phyloP scores from a whole-genome alignment of 1,139 yeast species.

The Blastobotrys raffinosifermentans region DNA sequence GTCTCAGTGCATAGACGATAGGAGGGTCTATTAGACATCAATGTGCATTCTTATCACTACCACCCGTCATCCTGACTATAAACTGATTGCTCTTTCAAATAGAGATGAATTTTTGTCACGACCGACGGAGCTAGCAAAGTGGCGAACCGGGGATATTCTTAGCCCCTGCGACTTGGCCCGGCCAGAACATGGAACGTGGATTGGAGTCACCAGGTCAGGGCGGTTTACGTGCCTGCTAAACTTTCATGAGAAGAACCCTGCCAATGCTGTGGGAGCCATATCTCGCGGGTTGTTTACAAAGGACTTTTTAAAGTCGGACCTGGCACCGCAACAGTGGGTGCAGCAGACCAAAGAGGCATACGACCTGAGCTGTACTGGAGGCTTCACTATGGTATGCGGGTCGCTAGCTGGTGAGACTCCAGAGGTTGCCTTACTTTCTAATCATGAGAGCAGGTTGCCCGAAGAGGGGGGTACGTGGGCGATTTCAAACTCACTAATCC shows the following conservation, averaged over 20 bases:
- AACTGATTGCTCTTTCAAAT: constrained; percentile 69
- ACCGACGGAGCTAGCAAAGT: constrained; percentile 61
- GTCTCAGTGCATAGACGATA: too few species aligned
- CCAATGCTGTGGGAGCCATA: constrained; percentile 34
- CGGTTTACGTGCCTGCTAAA: constrained; percentile 72
- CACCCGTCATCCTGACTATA: constrained; percentile 52
- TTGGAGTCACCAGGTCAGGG: constrained; percentile 59
- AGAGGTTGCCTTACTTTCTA: constrained; percentile 34
- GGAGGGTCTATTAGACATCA: not conserved
- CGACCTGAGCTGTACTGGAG: constrained; percentile 55
- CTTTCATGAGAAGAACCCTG: constrained; percentile 45
- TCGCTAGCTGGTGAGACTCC: constrained; percentile 30
- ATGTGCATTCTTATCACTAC: constrained; percentile 68
- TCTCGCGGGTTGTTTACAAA: constrained; percentile 73
- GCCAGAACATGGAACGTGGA: constrained; percentile 85
- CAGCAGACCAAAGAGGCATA: constrained; percentile 13
- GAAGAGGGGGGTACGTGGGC: constrained; percentile 39
- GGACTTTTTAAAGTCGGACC: constrained; percentile 43
- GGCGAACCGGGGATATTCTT: constrained; percentile 42
- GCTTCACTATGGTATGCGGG: constrained; percentile 80
- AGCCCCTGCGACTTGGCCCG: constrained; percentile 76
- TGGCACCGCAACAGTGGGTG: constrained; percentile 44
- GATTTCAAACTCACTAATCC: constrained; percentile 55
- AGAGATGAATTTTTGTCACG: constrained; percentile 78
- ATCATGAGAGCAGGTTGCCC: constrained; percentile 17